Evolutionary conservation across 345 rosid species (phyloP), one percentile per base, ranked within the genome.

Genomic region (Populus euphratica): DNA sequence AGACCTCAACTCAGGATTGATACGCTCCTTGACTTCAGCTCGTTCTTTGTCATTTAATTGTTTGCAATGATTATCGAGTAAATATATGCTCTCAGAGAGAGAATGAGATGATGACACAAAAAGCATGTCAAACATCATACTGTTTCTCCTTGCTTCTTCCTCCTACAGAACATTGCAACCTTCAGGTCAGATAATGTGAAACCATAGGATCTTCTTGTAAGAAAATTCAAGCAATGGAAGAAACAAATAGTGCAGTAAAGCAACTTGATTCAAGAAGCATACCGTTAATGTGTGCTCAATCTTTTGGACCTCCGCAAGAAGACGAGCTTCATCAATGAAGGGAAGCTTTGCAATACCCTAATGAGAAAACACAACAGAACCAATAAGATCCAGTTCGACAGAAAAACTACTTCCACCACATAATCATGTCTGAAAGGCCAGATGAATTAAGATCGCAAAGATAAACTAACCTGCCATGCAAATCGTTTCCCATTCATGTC

Each of bases 401-500:
- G 67, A 62, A 66, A 33, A 25, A 69, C 23, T 43, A 66, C 25
- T n/a, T 59, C 69, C 0, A 9, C 23, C 56, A 35, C 52, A 75
- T 43, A 13, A 54, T 14, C 25, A n/a, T 50, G 41, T 25, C 72
- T 14, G 36, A 8, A 13, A 71, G n/a, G 39, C 71, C 35, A 49
- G 50, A 61, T 12, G 54, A 73, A 44, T 41, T 77, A 25, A 80
- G 59, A 38, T 70, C 38, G 78, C 21, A 62, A 78, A 78, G 29
- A 67, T 49, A 72, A 61, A 73, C 82, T 70, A 54, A 89, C 98
- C 96, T 93, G 99, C 99, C 99, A 94, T 7, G 93, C 69, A 81
- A 21, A 96, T 54, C 98, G 93, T 81, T 93, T 96, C 66, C 99
- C 99, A 80, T 89, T 86, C 95, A 94, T 94, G 85, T 96, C 99